phyloP scores from a whole-genome alignment of 2,329 filamentous ascomycete species.

The Stagonosporopsis vannaccii region DNA sequence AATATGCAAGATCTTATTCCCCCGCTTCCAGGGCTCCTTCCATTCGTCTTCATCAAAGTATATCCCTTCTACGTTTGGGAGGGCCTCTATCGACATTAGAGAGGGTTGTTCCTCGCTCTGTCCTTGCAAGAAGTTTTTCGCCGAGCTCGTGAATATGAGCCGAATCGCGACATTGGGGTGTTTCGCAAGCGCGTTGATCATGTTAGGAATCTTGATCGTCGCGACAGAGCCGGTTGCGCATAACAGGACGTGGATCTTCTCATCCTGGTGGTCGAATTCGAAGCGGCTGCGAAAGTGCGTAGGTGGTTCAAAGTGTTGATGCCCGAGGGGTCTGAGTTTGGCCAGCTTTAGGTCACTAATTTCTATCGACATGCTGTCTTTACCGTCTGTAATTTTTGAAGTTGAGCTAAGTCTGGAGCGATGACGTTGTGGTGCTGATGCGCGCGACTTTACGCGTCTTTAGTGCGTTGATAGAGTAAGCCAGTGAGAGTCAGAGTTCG shows the following conservation, averaged over 20 bases:
- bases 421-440: conserved; percentile 14
- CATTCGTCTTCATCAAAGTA: conserved; percentile 90
- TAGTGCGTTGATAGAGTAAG: conserved; percentile 20
- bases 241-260: conserved; percentile 66
- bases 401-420: conserved; percentile 7
- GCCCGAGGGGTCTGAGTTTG: conserved; percentile 36
- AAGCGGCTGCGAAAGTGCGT: conserved; percentile 25
- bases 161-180: conserved; percentile 74
- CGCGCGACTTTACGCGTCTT: not conserved
- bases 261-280: conserved; percentile 39
- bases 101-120: conserved; percentile 80
- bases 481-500: not conserved
- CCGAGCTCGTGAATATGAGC: conserved; percentile 79
- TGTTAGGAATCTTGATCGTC: conserved; percentile 74
- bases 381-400: not conserved
- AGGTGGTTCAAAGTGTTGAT: conserved; percentile 29
- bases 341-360: conserved; percentile 39
- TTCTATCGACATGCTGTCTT: conserved; percentile 30
- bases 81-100: conserved; percentile 62
- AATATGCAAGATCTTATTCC: conserved; percentile 86
- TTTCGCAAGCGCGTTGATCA: conserved; percentile 61
- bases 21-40: conserved; percentile 77
- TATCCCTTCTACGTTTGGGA: conserved; percentile 79
- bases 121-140: conserved; percentile 76
- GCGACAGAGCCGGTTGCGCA: conserved; percentile 79